These are phyloP conservation scores for Stemphylium beticola DNA, from an alignment of 2,329 filamentous ascomycete species.

Conservation along the genomic window DNA sequence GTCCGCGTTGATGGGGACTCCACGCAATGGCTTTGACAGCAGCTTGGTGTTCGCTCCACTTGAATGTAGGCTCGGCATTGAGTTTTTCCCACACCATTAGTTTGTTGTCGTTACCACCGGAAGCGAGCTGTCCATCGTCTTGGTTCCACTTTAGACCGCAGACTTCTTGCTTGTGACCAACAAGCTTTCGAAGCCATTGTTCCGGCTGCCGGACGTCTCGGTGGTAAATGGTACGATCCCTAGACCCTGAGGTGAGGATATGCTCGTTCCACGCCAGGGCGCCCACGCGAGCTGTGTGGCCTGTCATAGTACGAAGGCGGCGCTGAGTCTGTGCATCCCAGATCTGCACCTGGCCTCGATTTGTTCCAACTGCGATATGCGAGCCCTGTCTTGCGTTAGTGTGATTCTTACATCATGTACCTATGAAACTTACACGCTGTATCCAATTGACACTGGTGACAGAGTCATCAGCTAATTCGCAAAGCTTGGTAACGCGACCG, in stretches of 20 bases:
- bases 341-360: slow-evolving; percentile 93
- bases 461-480: slow-evolving; percentile 88
- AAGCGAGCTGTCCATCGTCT: slow-evolving; percentile 92
- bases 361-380: slow-evolving; percentile 92
- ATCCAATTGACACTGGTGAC: slow-evolving; percentile 99
- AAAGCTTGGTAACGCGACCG: slow-evolving; percentile 90
- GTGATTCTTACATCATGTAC: not conserved
- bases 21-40: slow-evolving; percentile 98
- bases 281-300: slow-evolving; percentile 90
- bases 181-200: slow-evolving; percentile 84
- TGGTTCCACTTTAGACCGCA: slow-evolving; percentile 97
- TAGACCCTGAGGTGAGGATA: slow-evolving; percentile 92
- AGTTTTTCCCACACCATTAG: slow-evolving; percentile 98
- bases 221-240: slow-evolving; percentile 92
- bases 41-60: slow-evolving; percentile 92
- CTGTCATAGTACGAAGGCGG: slow-evolving; percentile 92
- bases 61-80: slow-evolving; percentile 88
- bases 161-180: slow-evolving; percentile 97
- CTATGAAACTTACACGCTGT: slow-evolving; percentile 66
- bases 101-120: slow-evolving; percentile 98
- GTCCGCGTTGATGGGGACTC: slow-evolving; percentile 93
- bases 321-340: slow-evolving; percentile 92
- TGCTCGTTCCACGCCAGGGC: slow-evolving; percentile 98
- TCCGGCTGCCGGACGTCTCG: slow-evolving; percentile 92
- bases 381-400: slow-evolving; percentile 65